A percentile compares a stretch with the other conserved stretches of the same genome.
phyloP scores from a whole-genome alignment of 2,329 filamentous ascomycete species.

The Trichoderma citrinoviride region DNA sequence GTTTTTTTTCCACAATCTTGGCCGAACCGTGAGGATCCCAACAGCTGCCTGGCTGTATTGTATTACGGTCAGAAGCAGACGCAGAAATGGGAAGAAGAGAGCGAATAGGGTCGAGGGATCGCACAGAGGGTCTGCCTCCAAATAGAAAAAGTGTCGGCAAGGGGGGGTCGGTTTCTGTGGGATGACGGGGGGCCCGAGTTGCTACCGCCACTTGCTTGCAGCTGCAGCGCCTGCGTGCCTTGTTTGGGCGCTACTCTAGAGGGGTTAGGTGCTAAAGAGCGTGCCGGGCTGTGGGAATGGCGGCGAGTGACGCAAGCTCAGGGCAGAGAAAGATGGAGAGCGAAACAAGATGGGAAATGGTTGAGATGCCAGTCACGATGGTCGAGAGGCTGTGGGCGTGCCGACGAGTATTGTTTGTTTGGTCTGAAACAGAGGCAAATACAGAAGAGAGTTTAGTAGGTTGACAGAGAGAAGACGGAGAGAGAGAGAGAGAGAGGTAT shows the following conservation, averaged over 20 bases:
- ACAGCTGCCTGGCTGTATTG: slow-evolving; percentile 21
- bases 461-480: background rate
- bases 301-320: background rate
- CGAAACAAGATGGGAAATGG: no score
- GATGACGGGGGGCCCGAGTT: slow-evolving; percentile 14
- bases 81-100: background rate
- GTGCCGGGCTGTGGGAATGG: slow-evolving; percentile 12
- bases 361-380: background rate
- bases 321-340: background rate
- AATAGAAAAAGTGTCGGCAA: slow-evolving; percentile 1
- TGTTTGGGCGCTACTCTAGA: slow-evolving; percentile 11
- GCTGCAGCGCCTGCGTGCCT: slow-evolving; percentile 13
- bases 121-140: slow-evolving; percentile 20
- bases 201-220: slow-evolving; percentile 22
- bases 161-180: slow-evolving; percentile 10
- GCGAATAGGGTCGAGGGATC: slow-evolving; percentile 22
- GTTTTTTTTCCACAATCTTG: background rate
- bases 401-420: background rate
- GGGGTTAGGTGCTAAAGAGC: slow-evolving; percentile 14
- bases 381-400: background rate
- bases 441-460: background rate
- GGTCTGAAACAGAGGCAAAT: no score
- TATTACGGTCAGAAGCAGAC: slow-evolving; percentile 20
- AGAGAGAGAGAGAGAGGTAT: background rate
- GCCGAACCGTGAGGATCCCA: slow-evolving; percentile 19